Base-by-base conservation (phyloP, 768 basidiomycete species). In the Amanita rubescens region DNA sequence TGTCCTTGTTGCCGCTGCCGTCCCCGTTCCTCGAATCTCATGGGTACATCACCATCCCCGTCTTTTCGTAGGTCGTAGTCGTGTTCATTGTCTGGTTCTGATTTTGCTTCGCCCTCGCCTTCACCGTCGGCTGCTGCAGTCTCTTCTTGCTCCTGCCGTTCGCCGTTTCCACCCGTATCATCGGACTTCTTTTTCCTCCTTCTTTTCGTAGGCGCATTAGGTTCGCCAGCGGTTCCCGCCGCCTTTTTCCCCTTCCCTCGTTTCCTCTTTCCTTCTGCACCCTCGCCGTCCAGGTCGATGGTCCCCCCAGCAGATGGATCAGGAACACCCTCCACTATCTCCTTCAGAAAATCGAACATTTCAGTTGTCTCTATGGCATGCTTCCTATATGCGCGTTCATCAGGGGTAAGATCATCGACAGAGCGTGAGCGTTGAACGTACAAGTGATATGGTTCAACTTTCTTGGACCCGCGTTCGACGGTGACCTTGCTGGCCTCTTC, bases 371-470 rank as follows among this genome's bases (percentile, higher is more conserved):
- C 87, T 8, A 97, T 84, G 0, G 93, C 91, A 60, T 93, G 90
- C 75, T 98, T 98, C 58, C 94, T 97, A 65, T 10, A 20, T 34
- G 33, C 22, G 52, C 35, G 30, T 32, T 22, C 24, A 46, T 45
- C 20, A 24, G 47, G 48, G 24, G 24, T n/a, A n/a, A 45, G 19
- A 41, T 30, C 48, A 24, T 42, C n/a, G 55, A 37, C 22, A 33
- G 3, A 22, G 25, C 14, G 35, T 25, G 54, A 20, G 42, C 25
- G 38, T 10, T 42, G 35, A 42, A 84, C 92, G 58, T 59, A 95
- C 94, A 98, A 68, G 69, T 96, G 94, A 70, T 95, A 94, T 0
- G 85, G 84, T 60, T 95, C 92, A 45, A 98, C 82, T 64, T 91
- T 90, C 74, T 87, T 93, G 4, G 88, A 81, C 8, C 90, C 88